phyloP scores from a whole-genome alignment of 345 rosid genomes.

The Punica granatum region DNA sequence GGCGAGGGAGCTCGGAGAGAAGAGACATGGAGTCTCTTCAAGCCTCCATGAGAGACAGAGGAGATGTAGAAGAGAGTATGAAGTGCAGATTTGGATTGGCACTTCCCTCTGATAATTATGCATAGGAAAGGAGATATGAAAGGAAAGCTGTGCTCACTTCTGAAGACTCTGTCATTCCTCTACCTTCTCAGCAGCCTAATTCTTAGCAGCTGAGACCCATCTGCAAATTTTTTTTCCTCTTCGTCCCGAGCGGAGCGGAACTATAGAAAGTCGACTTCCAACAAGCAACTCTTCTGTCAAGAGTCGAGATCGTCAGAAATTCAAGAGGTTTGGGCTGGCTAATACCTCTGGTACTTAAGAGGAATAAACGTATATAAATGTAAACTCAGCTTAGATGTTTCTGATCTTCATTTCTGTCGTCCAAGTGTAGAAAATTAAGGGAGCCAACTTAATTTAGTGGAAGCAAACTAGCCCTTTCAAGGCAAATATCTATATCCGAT shows the following conservation, averaged over 20 bases:
- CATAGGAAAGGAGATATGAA: background rate
- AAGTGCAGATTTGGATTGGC: background rate
- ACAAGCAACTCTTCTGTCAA: background rate
- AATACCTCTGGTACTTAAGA: background rate
- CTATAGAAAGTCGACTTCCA: background rate
- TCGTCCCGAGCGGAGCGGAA: background rate
- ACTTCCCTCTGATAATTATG: background rate
- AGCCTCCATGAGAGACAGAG: conserved; percentile 2
- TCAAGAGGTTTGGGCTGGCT: background rate
- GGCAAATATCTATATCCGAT: too few species aligned
- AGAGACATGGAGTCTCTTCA: background rate
- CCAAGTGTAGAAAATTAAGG: background rate
- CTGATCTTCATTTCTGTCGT: background rate
- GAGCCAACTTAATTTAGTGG: background rate
- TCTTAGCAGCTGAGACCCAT: too few species aligned
- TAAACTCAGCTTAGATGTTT: background rate
- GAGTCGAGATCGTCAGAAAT: background rate
- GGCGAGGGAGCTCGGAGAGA: background rate
- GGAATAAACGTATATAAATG: background rate
- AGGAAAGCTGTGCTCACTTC: conserved; percentile 1
- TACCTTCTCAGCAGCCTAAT: too few species aligned
- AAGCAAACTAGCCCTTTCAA: too few species aligned
- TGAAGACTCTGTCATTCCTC: conserved; percentile 3
- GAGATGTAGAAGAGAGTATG: background rate
- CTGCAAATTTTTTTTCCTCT: background rate